Evolutionary conservation across 2,329 filamentous ascomycete genomes (phyloP), one percentile per base, ranked within the genome.

Genomic region (Parascedosporium putredinis): DNA sequence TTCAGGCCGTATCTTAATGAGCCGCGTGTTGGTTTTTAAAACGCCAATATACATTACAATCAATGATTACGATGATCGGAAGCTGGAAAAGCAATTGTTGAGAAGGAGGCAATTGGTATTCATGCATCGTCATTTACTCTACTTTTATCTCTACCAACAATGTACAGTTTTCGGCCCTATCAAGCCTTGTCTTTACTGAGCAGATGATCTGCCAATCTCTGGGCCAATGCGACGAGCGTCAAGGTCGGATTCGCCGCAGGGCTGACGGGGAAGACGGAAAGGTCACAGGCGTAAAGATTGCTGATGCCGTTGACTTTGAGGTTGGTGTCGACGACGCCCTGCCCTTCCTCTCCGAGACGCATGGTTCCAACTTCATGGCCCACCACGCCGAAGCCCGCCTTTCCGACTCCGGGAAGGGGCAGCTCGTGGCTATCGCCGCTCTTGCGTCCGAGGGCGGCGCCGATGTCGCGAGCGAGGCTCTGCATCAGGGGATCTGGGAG

Each of bases 311-410:
- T 43, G 7, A 49, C 36, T 25, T 49, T 49, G 5, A 49, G 18
- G 23, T 49, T 49, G 9, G 34, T 31, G 23, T 49, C 47, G 4
- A 49, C 47, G 2, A 49, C 47, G 5, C 47, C 47, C 24, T 43
- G 20, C 4, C 47, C 47, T 10, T 31, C 36, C 36, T 42, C 36
- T 23, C 47, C 47, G 29, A 49, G 34, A 3, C 47, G 47, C 47
- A 49, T 49, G 9, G 47, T 49, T n/a, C 47, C 47, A 24, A 49
- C 47, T 29, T 49, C 47, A 36, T 49, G 47, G 4, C 33, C 47
- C 23, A 49, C 47, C 14, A 49, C 14, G 12, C 47, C 47, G 20
- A 49, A 49, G 1, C 23, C 23, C 3, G 47, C 47, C 24, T 43
- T 43, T 10, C 47, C 34, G 8, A 49, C 47, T 5, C 24, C n/a